These are phyloP conservation scores for Dictyostelium brefeldianum DNA, from an alignment of 78 protist species.

Conservation along the genomic window DNA sequence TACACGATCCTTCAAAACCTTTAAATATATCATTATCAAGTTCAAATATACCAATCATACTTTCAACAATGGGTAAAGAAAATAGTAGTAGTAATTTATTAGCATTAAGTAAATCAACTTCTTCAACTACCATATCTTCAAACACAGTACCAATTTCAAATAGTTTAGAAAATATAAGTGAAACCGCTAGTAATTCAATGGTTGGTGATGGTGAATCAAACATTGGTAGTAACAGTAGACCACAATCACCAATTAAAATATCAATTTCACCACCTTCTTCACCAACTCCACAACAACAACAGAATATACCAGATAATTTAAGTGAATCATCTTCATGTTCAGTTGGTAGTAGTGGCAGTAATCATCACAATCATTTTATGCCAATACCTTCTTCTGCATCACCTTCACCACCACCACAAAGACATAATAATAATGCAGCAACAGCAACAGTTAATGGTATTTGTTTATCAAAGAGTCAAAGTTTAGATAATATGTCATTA, in stretches of 20 bases:
- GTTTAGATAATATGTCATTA: slow-evolving; percentile 3
- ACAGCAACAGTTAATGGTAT: background rate
- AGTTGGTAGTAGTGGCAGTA: background rate
- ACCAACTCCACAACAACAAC: background rate
- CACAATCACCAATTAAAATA: background rate
- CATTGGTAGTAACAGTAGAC: background rate
- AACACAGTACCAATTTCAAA: background rate
- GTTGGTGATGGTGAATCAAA: too few species aligned
- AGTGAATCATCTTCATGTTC: slow-evolving; percentile 32
- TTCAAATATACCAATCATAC: background rate
- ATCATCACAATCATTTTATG: background rate
- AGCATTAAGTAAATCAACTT: background rate
- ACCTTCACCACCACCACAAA: background rate
- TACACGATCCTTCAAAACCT: background rate
- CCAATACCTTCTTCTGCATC: background rate
- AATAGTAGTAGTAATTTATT: slow-evolving; percentile 3
- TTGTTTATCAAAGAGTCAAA: background rate
- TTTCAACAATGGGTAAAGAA: background rate
- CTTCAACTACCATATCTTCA: background rate
- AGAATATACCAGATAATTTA: background rate
- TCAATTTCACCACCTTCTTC: background rate
- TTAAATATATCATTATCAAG: background rate
- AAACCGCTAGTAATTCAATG: too few species aligned
- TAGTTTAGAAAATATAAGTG: background rate
- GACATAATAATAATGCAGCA: background rate